Percentiles rank a stretch among this genome's conserved stretches.
Conservation (phyloP, 768 basidiomycete genomes). For the Tephrocybe rancida region DNA sequence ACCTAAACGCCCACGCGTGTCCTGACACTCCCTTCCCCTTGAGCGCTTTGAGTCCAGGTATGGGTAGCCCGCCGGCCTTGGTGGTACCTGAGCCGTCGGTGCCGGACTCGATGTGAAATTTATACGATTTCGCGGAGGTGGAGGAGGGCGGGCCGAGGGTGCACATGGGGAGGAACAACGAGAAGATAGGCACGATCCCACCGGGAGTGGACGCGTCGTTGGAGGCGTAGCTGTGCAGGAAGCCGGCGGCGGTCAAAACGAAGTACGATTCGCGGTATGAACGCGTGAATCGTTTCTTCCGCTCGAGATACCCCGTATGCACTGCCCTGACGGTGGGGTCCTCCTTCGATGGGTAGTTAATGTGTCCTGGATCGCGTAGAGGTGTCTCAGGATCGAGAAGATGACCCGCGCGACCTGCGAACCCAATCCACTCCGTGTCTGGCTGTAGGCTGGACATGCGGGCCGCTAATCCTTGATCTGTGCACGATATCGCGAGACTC, state of each 20-base stretch:
- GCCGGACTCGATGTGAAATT: conserved; percentile 95
- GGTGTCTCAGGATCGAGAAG: conserved; percentile 97
- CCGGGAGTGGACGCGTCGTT: conserved; percentile 65
- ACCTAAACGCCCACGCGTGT: conserved; percentile 85
- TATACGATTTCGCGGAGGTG: conserved; percentile 67
- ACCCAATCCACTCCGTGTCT: conserved; percentile 94
- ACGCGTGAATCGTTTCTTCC: conserved; percentile 94
- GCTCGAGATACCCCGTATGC: conserved; percentile 88
- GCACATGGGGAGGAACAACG: conserved; percentile 91
- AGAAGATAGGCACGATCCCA: conserved; percentile 70
- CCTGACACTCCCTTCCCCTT: neutral
- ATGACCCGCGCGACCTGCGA: conserved; percentile 91
- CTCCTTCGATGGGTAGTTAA: conserved; percentile 89
- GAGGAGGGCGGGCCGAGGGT: conserved; percentile 91
- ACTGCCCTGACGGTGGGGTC: conserved; percentile 85
- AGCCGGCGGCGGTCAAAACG: conserved; percentile 94
- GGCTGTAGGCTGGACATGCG: conserved; percentile 81
- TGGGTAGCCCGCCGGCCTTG: conserved; percentile 46
- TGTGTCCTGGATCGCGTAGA: conserved; percentile 72
- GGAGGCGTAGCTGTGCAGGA: conserved; percentile 88
- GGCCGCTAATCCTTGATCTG: conserved; percentile 62
- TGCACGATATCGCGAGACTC: conserved; percentile 69
- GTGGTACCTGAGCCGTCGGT: conserved; percentile 78
- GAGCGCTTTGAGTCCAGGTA: conserved; percentile 32
- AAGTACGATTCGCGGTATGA: conserved; percentile 85